phyloP scores from a whole-genome alignment of 306 rosid species.

The Nissolia schottii region DNA sequence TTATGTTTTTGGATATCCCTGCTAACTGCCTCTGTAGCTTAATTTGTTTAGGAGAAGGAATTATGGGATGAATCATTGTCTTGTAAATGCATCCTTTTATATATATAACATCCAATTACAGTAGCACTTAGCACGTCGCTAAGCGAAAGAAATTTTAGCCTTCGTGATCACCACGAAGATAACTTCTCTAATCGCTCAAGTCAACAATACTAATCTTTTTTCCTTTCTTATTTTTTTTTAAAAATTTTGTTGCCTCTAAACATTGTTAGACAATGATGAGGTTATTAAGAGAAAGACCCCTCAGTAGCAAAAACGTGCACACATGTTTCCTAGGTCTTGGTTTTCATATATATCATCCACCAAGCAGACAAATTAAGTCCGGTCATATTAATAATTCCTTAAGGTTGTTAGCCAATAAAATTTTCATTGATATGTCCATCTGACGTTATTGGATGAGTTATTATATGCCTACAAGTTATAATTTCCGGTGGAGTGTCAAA shows the following conservation, averaged over 20 bases:
- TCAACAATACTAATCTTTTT: constrained; percentile 15
- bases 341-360: neutral
- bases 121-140: constrained; percentile 12
- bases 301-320: constrained; percentile 20
- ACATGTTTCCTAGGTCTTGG: constrained; percentile 11
- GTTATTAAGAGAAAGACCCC: neutral
- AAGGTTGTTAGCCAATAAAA: neutral
- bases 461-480: neutral
- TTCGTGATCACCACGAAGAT: constrained; percentile 61
- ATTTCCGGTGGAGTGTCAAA: neutral
- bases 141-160: constrained; percentile 2
- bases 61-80: constrained; percentile 19
- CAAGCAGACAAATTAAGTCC: neutral
- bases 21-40: neutral
- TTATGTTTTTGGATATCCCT: neutral
- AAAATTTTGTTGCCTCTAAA: neutral
- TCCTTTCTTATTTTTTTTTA: too few species aligned
- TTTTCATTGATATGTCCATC: too few species aligned
- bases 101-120: constrained; percentile 1
- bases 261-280: neutral
- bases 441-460: too few species aligned
- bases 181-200: constrained; percentile 19
- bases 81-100: constrained; percentile 24
- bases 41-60: neutral
- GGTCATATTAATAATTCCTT: neutral